phyloP scores from a whole-genome alignment of 2,329 filamentous ascomycete species.

The Venturia aucupariae region DNA sequence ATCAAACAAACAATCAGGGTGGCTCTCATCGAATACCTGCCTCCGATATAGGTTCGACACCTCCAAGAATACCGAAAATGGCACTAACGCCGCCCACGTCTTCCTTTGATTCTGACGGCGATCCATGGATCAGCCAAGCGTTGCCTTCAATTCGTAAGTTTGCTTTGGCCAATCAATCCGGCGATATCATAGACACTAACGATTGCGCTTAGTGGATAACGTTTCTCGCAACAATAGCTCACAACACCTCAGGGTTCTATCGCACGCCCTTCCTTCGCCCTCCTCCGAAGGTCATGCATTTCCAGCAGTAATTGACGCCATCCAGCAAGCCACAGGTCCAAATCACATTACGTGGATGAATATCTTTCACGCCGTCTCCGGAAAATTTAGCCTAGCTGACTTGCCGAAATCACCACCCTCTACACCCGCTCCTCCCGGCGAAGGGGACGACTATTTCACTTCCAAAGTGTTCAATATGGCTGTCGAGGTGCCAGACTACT shows the following conservation, averaged over 20 bases:
- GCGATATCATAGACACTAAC: constrained; percentile 19
- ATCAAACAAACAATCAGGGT: neutral
- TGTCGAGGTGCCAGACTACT: constrained; percentile 49
- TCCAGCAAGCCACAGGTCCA: constrained; percentile 43
- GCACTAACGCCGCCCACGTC: neutral
- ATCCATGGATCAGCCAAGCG: constrained; percentile 18
- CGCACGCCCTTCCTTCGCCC: constrained; percentile 51
- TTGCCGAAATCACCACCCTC: constrained; percentile 54
- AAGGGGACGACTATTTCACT: constrained; percentile 53
- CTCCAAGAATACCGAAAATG: neutral
- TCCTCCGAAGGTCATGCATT: constrained; percentile 43
- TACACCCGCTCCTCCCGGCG: constrained; percentile 44
- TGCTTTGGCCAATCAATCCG: neutral
- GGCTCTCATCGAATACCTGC: neutral
- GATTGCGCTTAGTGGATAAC: constrained; percentile 22
- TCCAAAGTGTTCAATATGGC: constrained; percentile 53
- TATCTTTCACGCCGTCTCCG: constrained; percentile 54
- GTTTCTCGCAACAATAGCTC: constrained; percentile 24
- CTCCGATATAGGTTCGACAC: neutral
- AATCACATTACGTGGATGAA: constrained; percentile 51
- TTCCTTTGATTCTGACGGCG: neutral
- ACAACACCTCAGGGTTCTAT: constrained; percentile 44
- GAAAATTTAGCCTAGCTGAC: constrained; percentile 52
- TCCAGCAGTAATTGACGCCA: constrained; percentile 43
- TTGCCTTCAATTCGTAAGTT: constrained; percentile 10